Conservation (phyloP, 129 eudicot species). For the Oenanthe sinensis region DNA sequence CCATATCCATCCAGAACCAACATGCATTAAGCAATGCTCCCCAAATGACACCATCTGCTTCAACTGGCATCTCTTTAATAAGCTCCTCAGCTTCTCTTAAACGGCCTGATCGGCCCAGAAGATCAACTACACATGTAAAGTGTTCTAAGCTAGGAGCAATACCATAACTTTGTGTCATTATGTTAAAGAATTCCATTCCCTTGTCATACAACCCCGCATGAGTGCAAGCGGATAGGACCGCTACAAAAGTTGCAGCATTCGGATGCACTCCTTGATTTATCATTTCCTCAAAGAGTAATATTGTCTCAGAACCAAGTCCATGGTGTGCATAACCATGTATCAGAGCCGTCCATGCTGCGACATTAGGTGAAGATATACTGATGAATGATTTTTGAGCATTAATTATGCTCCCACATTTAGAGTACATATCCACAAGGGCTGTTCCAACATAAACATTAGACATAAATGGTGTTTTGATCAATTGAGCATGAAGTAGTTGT, state of each 20-base stretch:
- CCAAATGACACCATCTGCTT: slow-evolving; percentile 40
- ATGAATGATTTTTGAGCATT: slow-evolving; percentile 44
- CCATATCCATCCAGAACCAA: slow-evolving; percentile 56
- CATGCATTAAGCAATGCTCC: slow-evolving; percentile 59
- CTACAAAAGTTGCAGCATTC: slow-evolving; percentile 59
- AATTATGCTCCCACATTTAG: slow-evolving; percentile 60
- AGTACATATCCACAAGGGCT: slow-evolving; percentile 63
- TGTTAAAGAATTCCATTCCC: slow-evolving; percentile 39
- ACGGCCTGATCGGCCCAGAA: slow-evolving; percentile 57
- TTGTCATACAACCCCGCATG: slow-evolving; percentile 37
- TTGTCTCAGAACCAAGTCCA: slow-evolving; percentile 41
- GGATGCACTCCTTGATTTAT: slow-evolving; percentile 38
- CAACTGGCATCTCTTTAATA: slow-evolving; percentile 35
- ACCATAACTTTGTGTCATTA: slow-evolving; percentile 37
- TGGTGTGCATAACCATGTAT: slow-evolving; percentile 54
- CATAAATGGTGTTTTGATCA: slow-evolving; percentile 45
- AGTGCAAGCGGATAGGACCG: slow-evolving; percentile 53
- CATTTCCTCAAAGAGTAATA: slow-evolving; percentile 40
- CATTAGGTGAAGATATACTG: slow-evolving; percentile 44
- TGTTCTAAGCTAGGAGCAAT: slow-evolving; percentile 48
- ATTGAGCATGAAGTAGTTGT: slow-evolving; percentile 43
- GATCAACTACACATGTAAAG: slow-evolving; percentile 61
- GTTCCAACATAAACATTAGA: slow-evolving; percentile 62
- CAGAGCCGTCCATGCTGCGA: slow-evolving; percentile 67
- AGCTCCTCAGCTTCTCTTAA: slow-evolving; percentile 64